Percentiles rank a stretch among this genome's conserved stretches.
Evolutionary conservation across 495 filamentous ascomycete species (phyloP).

Genomic region (Lichina pygmaea): DNA sequence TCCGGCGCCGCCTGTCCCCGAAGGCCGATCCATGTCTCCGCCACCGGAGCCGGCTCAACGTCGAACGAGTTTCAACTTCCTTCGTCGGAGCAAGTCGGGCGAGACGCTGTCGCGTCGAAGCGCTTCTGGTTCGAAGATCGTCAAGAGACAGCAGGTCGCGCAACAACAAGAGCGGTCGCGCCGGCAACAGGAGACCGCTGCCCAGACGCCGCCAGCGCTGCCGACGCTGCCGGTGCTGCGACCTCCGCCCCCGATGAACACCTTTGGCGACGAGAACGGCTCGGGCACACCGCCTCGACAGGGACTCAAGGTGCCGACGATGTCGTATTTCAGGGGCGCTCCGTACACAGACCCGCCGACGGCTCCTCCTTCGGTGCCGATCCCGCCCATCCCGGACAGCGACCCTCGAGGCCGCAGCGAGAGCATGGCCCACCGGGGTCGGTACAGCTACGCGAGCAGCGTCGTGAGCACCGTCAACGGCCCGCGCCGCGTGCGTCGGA

Average conservation of each 20-base stretch:
- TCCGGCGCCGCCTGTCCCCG: not conserved
- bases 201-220: conserved; percentile 53
- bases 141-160: conserved; percentile 36
- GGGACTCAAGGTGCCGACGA: conserved; percentile 13
- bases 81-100: conserved; percentile 59
- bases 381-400: conserved; percentile 8
- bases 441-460: conserved; percentile 91
- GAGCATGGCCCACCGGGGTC: conserved; percentile 92
- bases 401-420: conserved; percentile 63
- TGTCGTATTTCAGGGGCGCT: conserved; percentile 25
- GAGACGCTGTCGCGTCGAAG: conserved; percentile 19
- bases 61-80: conserved; percentile 21
- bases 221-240: conserved; percentile 43
- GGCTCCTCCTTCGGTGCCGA: conserved; percentile 5
- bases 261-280: conserved; percentile 47
- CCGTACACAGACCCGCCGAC: conserved; percentile 10
- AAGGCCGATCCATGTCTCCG: not conserved
- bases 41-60: not conserved
- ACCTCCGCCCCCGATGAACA: conserved; percentile 33
- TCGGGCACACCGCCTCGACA: conserved; percentile 17
- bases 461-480: conserved; percentile 81
- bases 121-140: conserved; percentile 29
- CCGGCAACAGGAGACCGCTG: conserved; percentile 32
- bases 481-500: conserved; percentile 68
- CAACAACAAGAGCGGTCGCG: conserved; percentile 41